Conservation (phyloP, 192 early-diverging fungal species). For the Radiomyces spectabilis region DNA sequence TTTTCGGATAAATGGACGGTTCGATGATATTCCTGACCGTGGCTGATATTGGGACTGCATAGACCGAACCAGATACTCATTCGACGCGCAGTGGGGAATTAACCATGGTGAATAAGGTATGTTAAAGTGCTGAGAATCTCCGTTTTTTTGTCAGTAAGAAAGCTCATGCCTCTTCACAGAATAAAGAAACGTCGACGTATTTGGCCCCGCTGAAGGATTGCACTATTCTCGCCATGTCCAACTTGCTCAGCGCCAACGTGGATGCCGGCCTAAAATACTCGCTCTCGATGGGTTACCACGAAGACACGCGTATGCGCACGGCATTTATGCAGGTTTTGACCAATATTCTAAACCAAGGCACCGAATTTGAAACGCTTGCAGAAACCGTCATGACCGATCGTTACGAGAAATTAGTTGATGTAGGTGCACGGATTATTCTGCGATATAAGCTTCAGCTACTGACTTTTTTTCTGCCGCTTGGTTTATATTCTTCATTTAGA, state of each 20-base stretch:
- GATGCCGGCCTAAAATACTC: conserved; percentile 89
- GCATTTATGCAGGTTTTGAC: conserved; percentile 92
- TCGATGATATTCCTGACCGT: neutral
- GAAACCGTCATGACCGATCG: conserved; percentile 71
- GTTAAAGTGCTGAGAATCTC: neutral
- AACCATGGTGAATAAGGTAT: conserved; percentile 28
- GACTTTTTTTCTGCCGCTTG: neutral
- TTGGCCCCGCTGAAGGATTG: conserved; percentile 71
- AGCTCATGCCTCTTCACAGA: neutral
- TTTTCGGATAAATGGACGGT: neutral
- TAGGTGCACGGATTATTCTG: conserved; percentile 24
- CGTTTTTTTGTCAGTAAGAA: too few relatives aligned
- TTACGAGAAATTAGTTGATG: conserved; percentile 74
- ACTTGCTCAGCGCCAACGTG: conserved; percentile 86
- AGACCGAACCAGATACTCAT: neutral
- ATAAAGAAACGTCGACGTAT: conserved; percentile 38
- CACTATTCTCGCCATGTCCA: conserved; percentile 81
- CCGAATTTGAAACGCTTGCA: conserved; percentile 73
- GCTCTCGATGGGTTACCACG: conserved; percentile 84
- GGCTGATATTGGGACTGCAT: too few relatives aligned
- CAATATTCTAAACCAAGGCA: conserved; percentile 83
- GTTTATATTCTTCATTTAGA: conserved; percentile 15
- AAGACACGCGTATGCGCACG: conserved; percentile 80
- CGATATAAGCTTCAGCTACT: neutral
- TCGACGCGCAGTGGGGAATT: neutral